Conservation (phyloP, 2,329 filamentous ascomycete genomes). For the Sclerotinia subarctica region DNA sequence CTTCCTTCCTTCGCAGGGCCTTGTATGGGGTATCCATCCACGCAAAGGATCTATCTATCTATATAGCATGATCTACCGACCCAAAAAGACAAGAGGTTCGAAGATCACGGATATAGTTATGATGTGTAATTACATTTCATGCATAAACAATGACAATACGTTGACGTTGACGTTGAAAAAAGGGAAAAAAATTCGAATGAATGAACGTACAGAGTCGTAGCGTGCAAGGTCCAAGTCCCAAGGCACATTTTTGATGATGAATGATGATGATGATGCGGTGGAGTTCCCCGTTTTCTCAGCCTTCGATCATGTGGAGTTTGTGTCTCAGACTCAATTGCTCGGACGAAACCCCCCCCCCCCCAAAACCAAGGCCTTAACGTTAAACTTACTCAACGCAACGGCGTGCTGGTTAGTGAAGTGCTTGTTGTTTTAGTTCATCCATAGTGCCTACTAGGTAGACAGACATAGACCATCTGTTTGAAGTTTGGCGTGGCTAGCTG, state of each 20-base stretch:
- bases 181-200: too few relatives aligned
- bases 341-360: neutral
- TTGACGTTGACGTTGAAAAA: too few relatives aligned
- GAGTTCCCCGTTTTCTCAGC: neutral
- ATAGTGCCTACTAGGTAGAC: neutral
- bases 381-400: neutral
- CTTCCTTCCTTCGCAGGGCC: too few relatives aligned
- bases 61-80: neutral
- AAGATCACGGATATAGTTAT: neutral
- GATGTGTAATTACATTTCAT: neutral
- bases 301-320: constrained; percentile 9
- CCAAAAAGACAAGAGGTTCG: neutral
- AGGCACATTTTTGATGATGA: neutral
- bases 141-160: neutral
- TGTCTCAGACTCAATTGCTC: constrained; percentile 2
- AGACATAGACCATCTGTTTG: neutral
- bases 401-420: neutral
- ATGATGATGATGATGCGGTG: neutral
- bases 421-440: neutral
- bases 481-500: neutral
- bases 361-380: neutral
- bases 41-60: neutral
- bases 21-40: neutral
- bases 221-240: neutral
- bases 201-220: neutral